Evolutionary conservation across 306 rosid species (phyloP).

Genomic region (Alnus rubra): DNA sequence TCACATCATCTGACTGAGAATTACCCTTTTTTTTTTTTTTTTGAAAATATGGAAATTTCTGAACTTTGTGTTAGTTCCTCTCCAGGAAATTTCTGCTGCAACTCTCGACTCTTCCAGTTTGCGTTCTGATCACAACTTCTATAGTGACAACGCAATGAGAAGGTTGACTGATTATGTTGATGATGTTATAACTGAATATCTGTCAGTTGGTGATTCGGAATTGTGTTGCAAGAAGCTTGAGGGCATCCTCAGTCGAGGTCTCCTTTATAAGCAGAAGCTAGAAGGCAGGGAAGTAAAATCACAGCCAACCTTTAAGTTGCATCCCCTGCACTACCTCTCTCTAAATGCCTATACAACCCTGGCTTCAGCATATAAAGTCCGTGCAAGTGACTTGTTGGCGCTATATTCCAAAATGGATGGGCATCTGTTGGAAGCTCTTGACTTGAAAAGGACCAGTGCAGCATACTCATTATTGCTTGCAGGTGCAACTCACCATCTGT

Average conservation of each 20-base stretch:
- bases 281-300: conserved; percentile 38
- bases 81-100: conserved; percentile 56
- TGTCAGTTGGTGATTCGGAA: conserved; percentile 50
- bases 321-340: conserved; percentile 63
- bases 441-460: conserved; percentile 54
- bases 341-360: conserved; percentile 65
- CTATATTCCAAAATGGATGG: conserved; percentile 25
- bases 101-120: conserved; percentile 30
- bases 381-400: conserved; percentile 41
- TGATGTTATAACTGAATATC: conserved; percentile 55
- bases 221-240: conserved; percentile 63
- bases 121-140: conserved; percentile 23
- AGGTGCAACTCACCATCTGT: conserved; percentile 67
- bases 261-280: conserved; percentile 26
- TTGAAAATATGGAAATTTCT: not conserved
- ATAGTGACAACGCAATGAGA: conserved; percentile 37
- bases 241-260: conserved; percentile 51
- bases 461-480: conserved; percentile 77
- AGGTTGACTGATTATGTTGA: conserved; percentile 47
- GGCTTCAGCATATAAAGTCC: conserved; percentile 68
- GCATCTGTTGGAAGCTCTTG: conserved; percentile 36
- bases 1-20: not conserved
- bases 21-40: not conserved
- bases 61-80: conserved; percentile 10
- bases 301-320: conserved; percentile 44